Evolutionary conservation across 2,329 filamentous ascomycete genomes (phyloP), one percentile per base, ranked within the genome.

Genomic region (Fusarium torreyae): DNA sequence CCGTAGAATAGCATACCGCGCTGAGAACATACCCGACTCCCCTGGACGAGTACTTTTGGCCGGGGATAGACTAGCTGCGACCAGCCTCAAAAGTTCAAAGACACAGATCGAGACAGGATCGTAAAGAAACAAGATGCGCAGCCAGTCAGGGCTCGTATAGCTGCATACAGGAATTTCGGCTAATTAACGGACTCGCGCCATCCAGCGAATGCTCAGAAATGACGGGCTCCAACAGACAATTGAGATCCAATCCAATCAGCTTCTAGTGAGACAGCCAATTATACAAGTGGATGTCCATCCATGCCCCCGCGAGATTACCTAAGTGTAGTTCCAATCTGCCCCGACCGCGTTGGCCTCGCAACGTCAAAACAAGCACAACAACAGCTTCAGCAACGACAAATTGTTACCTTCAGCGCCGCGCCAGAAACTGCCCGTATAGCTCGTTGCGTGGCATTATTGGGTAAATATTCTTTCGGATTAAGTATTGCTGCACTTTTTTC

Each of bases 321-420:
- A 77, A 57, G 61, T 40, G 36, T 40, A 69, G 70, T 68, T 77
- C 75, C 76, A 34, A 59, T 65, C 75, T 76, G 28, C 28, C 28
- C 28, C 28, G 28, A 31, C 28, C 78, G 57, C 57, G 80, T 81
- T 81, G 80, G 79, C 80, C 80, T 81, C 80, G 80, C 80, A 82
- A 81, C 79, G 80, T 75, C 72, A 79, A 80, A 78, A 79, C 76
- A 81, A 81, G 73, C 74, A 80, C 78, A 81, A 81, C 77, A 81
- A 80, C 75, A 71, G 65, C 64, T 69, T 62, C 70, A 69, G 63
- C 61, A 66, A 75, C 71, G 67, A 71, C 75, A 71, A 57, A 69
- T 70, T 68, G 55, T 61, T 67, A 74, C 70, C 65, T 70, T 70
- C 70, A 76, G 67, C 73, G 71, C 75, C 74, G 76, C 73, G 73